Percentiles rank a stretch among this genome's conserved stretches.
Conservation (phyloP, 2,329 filamentous ascomycete genomes). For the Xylariaceae sp. region DNA sequence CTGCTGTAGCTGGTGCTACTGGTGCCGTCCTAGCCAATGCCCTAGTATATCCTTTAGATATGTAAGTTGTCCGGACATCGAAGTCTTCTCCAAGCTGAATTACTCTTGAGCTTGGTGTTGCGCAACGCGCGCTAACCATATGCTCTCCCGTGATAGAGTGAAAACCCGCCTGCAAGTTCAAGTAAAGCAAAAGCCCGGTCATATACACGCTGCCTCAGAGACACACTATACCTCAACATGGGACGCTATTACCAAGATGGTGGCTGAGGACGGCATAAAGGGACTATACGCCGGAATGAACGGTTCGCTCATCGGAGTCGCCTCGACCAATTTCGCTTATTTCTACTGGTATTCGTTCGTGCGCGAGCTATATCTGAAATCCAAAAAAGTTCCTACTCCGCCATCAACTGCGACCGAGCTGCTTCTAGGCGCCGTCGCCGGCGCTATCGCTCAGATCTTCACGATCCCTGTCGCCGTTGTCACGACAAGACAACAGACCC, state of each 20-base stretch:
- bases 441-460: conserved; percentile 90
- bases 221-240: conserved; percentile 85
- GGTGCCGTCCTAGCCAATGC: conserved; percentile 95
- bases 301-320: conserved; percentile 86
- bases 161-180: conserved; percentile 97
- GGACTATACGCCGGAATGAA: conserved; percentile 91
- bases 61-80: conserved; percentile 63
- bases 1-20: conserved; percentile 87
- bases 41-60: conserved; percentile 93
- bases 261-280: conserved; percentile 75
- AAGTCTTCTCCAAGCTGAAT: conserved; percentile 25
- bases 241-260: conserved; percentile 87
- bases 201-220: conserved; percentile 53
- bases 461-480: conserved; percentile 96
- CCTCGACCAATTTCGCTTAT: conserved; percentile 98
- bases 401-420: conserved; percentile 85
- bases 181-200: conserved; percentile 67
- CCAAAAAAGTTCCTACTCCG: conserved; percentile 55
- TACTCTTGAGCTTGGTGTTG: conserved; percentile 1
- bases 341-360: conserved; percentile 99
- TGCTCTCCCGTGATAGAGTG: conserved; percentile 62
- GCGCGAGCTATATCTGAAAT: conserved; percentile 76
- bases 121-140: conserved; percentile 20
- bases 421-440: conserved; percentile 82
- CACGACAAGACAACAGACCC: conserved; percentile 95